Base-by-base conservation (phyloP, 805 yeast species). In the Dipodascus albidus region DNA sequence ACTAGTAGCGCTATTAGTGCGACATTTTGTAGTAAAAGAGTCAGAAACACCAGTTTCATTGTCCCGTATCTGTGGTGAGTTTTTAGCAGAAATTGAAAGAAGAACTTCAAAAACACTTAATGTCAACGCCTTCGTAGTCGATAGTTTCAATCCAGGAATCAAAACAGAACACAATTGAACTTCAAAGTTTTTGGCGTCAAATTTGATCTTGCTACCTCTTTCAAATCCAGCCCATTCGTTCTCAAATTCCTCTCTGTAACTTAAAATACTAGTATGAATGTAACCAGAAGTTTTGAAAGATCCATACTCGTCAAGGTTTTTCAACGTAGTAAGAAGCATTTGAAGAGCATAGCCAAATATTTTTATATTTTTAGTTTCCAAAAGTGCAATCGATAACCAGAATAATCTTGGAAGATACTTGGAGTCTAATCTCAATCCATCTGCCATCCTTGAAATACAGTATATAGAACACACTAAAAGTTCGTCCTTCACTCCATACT, bases 341-440 rank as follows among this genome's bases (percentile, higher is more conserved):
- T 51, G 50, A 21, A 60, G 47, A 9, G 63, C 62, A 23, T 61
- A 55, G 14, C 42, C 53, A 52, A 60, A 62, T 27, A 61, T 49
- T 3, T 53, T 55, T 24, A 44, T 49, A 50, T 52, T 56, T 44
- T 38, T 47, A 6, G 57, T 54, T 33, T 49, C 52, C 50, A 55
- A 41, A 4, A 55, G 50, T 11, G 59, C 57, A 17, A 62, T 48
- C 8, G 63, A 63, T 3, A 69, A 57, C 85, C 85, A 80, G 41
- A 79, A 71, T 54, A 79, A 64, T 20, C 74, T 67, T 2, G 78
- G 73, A 50, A 76, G 72, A 57, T 77, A 72, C 3, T 69, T 62
- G 0, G 85, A 77, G 31, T 66, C 66, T 1, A 65, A 60, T 2
- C 77, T 69, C 33, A 81, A 60, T 0, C 84, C 83, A 51, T 72